Conservation (phyloP, 2,329 filamentous ascomycete genomes). For the Fusarium verrucosum region DNA sequence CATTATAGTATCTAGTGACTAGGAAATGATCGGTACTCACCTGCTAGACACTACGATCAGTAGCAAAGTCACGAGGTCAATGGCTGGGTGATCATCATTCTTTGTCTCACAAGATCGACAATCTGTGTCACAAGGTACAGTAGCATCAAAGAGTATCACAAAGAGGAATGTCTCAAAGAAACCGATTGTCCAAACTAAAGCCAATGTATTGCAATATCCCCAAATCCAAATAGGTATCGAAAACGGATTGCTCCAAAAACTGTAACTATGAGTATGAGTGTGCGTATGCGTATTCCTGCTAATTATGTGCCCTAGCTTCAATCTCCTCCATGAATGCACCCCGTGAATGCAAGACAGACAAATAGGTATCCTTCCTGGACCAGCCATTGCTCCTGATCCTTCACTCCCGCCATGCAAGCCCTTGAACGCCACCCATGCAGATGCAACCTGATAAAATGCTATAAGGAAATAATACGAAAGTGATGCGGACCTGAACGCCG, state of each 20-base stretch:
- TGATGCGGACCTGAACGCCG: constrained; percentile 29
- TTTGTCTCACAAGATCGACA: background rate
- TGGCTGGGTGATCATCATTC: background rate
- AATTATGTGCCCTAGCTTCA: constrained; percentile 12
- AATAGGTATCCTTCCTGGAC: constrained; percentile 26
- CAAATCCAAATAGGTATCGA: constrained; percentile 40
- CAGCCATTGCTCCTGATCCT: constrained; percentile 34
- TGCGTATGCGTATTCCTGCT: constrained; percentile 5
- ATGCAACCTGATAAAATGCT: constrained; percentile 23
- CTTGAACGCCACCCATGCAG: constrained; percentile 36
- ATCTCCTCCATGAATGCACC: constrained; percentile 20
- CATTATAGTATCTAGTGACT: background rate
- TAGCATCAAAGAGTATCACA: background rate
- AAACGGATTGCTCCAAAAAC: constrained; percentile 39
- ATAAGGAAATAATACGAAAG: constrained; percentile 18
- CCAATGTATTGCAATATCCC: constrained; percentile 11
- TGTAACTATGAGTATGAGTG: constrained; percentile 18
- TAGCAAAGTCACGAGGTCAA: constrained; percentile 10
- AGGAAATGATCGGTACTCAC: background rate
- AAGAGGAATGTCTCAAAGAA: background rate
- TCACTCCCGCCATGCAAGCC: constrained; percentile 29
- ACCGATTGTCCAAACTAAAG: background rate
- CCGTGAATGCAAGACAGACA: constrained; percentile 9
- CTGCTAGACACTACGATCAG: constrained; percentile 4
- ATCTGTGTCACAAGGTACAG: background rate